These are phyloP conservation scores for Candida sanyaensis DNA, from an alignment of 1,139 yeast species.

Conservation along the genomic window DNA sequence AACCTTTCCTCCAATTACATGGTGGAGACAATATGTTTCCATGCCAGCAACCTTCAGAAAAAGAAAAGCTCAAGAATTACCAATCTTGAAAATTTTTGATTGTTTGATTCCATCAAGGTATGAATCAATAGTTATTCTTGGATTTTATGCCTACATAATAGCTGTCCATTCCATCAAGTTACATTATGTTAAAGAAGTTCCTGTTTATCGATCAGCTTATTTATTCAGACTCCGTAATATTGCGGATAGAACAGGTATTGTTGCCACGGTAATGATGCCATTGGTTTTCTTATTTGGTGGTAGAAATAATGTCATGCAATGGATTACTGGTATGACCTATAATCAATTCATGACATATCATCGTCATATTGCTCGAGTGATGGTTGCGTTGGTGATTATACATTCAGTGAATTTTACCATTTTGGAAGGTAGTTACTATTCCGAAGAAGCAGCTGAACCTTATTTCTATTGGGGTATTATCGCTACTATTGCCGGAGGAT, in stretches of 20 bases:
- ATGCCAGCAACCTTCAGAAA: slow-evolving; percentile 31
- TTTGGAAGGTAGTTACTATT: slow-evolving; percentile 11
- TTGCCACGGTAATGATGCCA: slow-evolving; percentile 33
- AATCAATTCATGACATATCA: slow-evolving; percentile 38
- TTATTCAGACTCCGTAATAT: slow-evolving; percentile 25
- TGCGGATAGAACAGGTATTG: slow-evolving; percentile 36
- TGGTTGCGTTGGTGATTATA: slow-evolving; percentile 26
- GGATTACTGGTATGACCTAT: slow-evolving; percentile 42
- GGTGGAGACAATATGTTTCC: slow-evolving; percentile 24
- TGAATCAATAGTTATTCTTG: slow-evolving; percentile 51
- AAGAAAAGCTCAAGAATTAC: slow-evolving; percentile 27
- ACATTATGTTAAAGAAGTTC: slow-evolving; percentile 28
- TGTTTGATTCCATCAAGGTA: slow-evolving; percentile 62
- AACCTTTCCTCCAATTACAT: slow-evolving; percentile 26
- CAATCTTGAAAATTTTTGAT: slow-evolving; percentile 30
- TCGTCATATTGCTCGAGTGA: slow-evolving; percentile 39
- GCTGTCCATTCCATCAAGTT: slow-evolving; percentile 22
- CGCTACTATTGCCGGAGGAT: slow-evolving; percentile 33
- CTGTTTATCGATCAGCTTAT: slow-evolving; percentile 21
- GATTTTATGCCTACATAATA: slow-evolving; percentile 44
- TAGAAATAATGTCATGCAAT: slow-evolving; percentile 42
- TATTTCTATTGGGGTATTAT: slow-evolving; percentile 32
- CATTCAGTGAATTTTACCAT: slow-evolving; percentile 44
- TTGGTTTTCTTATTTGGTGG: slow-evolving; percentile 42
- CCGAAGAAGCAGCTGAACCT: slow-evolving; percentile 17